Evolutionary conservation across 2,329 filamentous ascomycete genomes (phyloP).

Genomic region (Colletotrichum tanaceti): DNA sequence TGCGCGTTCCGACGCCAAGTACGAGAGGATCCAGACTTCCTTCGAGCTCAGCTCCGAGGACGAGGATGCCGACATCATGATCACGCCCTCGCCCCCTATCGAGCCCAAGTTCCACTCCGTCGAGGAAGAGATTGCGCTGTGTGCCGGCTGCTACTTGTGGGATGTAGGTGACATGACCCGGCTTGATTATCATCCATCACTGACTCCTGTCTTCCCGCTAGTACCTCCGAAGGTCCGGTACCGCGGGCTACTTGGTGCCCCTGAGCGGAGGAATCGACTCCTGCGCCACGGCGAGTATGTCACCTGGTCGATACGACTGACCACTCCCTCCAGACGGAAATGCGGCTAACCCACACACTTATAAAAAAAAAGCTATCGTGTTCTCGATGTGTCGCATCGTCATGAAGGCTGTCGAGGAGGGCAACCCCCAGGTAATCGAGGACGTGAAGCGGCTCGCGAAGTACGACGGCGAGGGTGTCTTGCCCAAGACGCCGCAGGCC

Average conservation of each 20-base stretch:
- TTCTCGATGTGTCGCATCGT: conserved; percentile 67
- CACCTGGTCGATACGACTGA: not conserved
- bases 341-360: not conserved
- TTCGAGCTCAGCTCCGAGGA: conserved; percentile 51
- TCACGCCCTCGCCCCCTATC: conserved; percentile 55
- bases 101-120: conserved; percentile 67
- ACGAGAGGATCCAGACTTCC: conserved; percentile 56
- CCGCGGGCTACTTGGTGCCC: conserved; percentile 67
- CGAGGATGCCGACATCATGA: conserved; percentile 55
- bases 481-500: conserved; percentile 68
- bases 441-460: conserved; percentile 52
- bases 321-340: not conserved
- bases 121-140: conserved; percentile 75
- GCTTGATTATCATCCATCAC: not conserved
- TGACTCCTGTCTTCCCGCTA: conserved; percentile 4
- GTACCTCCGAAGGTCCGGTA: conserved; percentile 38
- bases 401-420: conserved; percentile 60
- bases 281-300: conserved; percentile 59
- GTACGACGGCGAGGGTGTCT: conserved; percentile 43
- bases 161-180: conserved; percentile 49
- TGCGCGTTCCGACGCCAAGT: conserved; percentile 57
- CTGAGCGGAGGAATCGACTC: conserved; percentile 68
- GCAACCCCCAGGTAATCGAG: conserved; percentile 52
- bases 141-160: conserved; percentile 75
- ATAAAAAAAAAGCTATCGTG: conserved; percentile 47